Base-by-base conservation (phyloP, 2,329 filamentous ascomycete species). In the Aureobasidium sp. region DNA sequence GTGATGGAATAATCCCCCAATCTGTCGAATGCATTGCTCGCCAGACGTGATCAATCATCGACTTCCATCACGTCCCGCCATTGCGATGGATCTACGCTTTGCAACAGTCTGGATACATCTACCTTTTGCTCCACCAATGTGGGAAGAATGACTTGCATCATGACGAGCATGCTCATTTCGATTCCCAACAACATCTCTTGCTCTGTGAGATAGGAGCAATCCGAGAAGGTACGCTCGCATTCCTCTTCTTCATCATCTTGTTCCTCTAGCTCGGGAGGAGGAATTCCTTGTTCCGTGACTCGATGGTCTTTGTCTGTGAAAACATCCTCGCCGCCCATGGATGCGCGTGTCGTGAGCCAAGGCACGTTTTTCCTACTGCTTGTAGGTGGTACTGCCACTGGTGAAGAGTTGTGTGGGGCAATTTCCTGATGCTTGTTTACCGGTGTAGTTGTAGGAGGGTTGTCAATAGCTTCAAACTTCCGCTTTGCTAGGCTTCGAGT, bases 331-430 rank as follows among this genome's bases (percentile, higher is more conserved):
- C 29, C 34, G 45, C 10, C 45, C 45, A 49, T 49, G 22, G 45
- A 49, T 24, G 34, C 45, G 22, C 45, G 32, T 1, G 45, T 49
- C 22, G 32, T 49, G 32, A 49, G 45, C 45, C 45, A 49, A 24
- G 45, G 45, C 6, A 49, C 35, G 16, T 32, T 27, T 8, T 29
- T 37, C 24, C 3, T 38, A 17, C 45, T 49, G 34, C 45, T 49
- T 14, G 45, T 49, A 3, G 45, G 45, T 27, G 32, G 45, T 14
- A 16, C 45, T 8, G 24, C 34, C 16, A 21, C 12, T 3, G 34
- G 38, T 25, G 45, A 38, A 22, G 41, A 45, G 3, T 30, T 17
- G 21, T 47, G n/a, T 16, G 19, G 22, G 2, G 22, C 12, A 3
- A 24, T 12, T 19, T 21, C n/a, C 29, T 49, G 3, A 49, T 8